Conservation (phyloP, 2,329 filamentous ascomycete genomes). For the Cytospora paraplurivora region DNA sequence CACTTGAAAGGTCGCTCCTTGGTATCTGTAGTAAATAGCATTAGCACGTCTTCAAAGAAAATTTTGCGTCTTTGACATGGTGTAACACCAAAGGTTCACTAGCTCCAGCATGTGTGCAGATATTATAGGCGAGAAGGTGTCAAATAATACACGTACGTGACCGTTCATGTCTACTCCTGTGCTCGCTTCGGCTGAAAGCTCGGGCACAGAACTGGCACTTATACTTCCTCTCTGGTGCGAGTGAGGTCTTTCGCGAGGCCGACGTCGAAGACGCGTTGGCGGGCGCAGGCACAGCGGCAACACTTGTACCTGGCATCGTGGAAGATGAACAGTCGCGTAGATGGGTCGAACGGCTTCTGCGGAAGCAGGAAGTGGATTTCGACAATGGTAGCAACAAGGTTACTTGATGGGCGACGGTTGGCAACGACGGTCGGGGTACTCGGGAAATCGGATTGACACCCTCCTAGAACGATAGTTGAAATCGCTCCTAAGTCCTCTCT, state of each 20-base stretch:
- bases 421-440: conserved; percentile 38
- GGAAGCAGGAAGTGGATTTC: conserved; percentile 25
- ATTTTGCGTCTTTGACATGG: conserved; percentile 4
- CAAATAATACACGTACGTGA: conserved; percentile 74
- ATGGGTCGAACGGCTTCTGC: conserved; percentile 30
- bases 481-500: conserved; percentile 52
- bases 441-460: conserved; percentile 37
- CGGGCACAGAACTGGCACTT: conserved; percentile 99
- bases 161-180: conserved; percentile 93
- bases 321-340: conserved; percentile 39
- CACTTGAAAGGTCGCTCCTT: conserved; percentile 99
- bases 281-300: conserved; percentile 64
- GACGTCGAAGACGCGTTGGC: conserved; percentile 64
- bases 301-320: conserved; percentile 71
- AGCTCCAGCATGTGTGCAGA: neutral
- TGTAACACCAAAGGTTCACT: conserved; percentile 14
- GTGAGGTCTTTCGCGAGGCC: conserved; percentile 72
- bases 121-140: neutral
- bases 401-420: conserved; percentile 26
- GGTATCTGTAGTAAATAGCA: conserved; percentile 65
- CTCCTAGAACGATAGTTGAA: conserved; percentile 61
- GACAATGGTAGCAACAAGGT: conserved; percentile 32
- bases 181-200: conserved; percentile 96
- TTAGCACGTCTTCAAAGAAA: conserved; percentile 13
- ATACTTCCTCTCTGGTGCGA: conserved; percentile 95